Base-by-base conservation (phyloP, 345 rosid genomes). In the Psidium friedrichsthalianum region DNA sequence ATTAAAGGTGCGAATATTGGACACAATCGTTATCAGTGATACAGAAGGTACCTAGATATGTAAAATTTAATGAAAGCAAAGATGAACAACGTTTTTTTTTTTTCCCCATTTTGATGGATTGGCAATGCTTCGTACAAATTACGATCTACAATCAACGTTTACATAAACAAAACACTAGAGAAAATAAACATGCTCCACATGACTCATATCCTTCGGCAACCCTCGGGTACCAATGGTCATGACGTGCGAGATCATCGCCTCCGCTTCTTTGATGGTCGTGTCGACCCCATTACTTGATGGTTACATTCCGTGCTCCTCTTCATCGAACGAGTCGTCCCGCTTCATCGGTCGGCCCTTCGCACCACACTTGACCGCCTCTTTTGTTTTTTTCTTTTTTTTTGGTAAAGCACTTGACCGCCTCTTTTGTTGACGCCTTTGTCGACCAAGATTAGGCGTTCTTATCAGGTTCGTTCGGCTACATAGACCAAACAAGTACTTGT, bases 191-290 rank as follows among this genome's bases (percentile, higher is more conserved):
- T 36, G 36, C 36, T 36, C 36, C 36, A 36, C 36, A 36, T 36
- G 36, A 36, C 36, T 36, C 36, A 36, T 36, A 36, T 36, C 3
- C 36, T 64, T 64, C 40, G 29, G 6, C 44, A 64, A 8, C 44
- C 8, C 22, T 4, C 3, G 6, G 15, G 11, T 0, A 32, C 0
- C 1, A 0, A 64, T 32, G 44, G 6, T 32, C 36, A 8, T 3
- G 6, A 5, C 76, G 7, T 64, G 22, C 32, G 0, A 16, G 11
- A 64, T 32, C 56, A 10, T 55, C 56, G 24, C 56, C 56, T 6
- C 24, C 24, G 6, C 56, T 7, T 6, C 5, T 56, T 36, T 5
- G 1, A 32, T 5, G 0, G 4, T 8, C 8, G 8, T 1, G 4
- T 22, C 25, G 11, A 56, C 3, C 58, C 11, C 11, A 8, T 21